Conservation (phyloP, 1,284 basidiomycete genomes). For the Leccinum ambiguum region DNA sequence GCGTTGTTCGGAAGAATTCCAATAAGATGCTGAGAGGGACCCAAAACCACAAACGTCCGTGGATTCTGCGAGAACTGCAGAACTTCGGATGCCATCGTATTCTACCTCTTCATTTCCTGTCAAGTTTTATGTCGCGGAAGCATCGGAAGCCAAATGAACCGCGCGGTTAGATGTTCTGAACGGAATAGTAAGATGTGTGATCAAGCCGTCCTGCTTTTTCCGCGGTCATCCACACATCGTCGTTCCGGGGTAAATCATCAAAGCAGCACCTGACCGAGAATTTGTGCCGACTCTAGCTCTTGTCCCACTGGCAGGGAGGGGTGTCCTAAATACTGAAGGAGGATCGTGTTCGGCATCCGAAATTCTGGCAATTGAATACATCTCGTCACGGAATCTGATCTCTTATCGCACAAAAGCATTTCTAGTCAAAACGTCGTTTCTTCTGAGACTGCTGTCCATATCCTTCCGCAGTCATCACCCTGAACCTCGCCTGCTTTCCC, state of each 20-base stretch:
- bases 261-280: too few relatives aligned
- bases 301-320: too few relatives aligned
- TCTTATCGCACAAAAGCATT: neutral
- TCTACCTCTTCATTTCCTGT: too few relatives aligned
- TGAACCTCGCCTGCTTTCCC: neutral
- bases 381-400: neutral
- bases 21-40: too few relatives aligned
- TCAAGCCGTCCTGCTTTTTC: neutral
- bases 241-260: neutral
- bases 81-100: too few relatives aligned
- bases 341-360: too few relatives aligned
- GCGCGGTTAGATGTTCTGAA: neutral
- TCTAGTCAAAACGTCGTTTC: neutral
- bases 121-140: neutral
- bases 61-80: too few relatives aligned
- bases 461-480: neutral
- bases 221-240: neutral
- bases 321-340: too few relatives aligned
- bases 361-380: too few relatives aligned
- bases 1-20: too few relatives aligned
- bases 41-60: too few relatives aligned
- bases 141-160: neutral
- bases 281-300: too few relatives aligned
- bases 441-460: neutral
- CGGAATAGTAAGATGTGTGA: neutral